Base-by-base conservation (phyloP, 2,329 filamentous ascomycete species). In the Cladophialophora immunda region DNA sequence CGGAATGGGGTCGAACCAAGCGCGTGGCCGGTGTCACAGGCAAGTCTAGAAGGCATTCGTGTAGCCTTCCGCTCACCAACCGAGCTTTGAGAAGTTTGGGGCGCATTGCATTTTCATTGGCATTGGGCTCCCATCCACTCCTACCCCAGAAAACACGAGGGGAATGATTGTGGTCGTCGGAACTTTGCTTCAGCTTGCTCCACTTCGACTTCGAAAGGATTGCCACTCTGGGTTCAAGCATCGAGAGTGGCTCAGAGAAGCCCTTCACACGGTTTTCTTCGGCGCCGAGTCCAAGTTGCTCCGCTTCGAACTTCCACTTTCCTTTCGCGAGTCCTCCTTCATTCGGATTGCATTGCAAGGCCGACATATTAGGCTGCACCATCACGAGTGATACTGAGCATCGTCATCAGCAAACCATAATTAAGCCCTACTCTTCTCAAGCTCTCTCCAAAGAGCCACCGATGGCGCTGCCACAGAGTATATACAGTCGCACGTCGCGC, bases 181-280 rank as follows among this genome's bases (percentile, higher is more conserved):
- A 50, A 50, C 19, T 8, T 50, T 50, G 22, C 45, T 50, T 50
- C 45, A 50, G 45, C 45, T 50, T 25, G 19, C 41, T 47, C 41
- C n/a, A 47, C 41, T 11, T 47, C 41, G 0, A 8, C 19, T 25
- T 27, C 22, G 45, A 50, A 50, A 50, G 2, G 45, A 17, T 13
- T 50, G 45, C 45, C 45, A 25, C 27, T 27, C 45, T 11, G 45
- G n/a, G 38, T 45, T 45, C 36, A n/a, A 45, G 38, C 38, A 17
- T 13, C 38, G 13, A 13, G 17, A 1, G 17, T 19, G 38, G 45
- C 45, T 5, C 19, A 25, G 19, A 13, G 19, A 22, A 3, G 11
- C 45, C 25, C 13, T 22, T n/a, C n/a, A 41, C 36, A 41, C n/a
- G 36, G 36, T 47, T 25, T 50, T 19, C 45, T 11, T 50, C 22